These are phyloP conservation scores for Casuarina cunninghamiana DNA, from an alignment of 306 rosid genomes.

Conservation along the genomic window DNA sequence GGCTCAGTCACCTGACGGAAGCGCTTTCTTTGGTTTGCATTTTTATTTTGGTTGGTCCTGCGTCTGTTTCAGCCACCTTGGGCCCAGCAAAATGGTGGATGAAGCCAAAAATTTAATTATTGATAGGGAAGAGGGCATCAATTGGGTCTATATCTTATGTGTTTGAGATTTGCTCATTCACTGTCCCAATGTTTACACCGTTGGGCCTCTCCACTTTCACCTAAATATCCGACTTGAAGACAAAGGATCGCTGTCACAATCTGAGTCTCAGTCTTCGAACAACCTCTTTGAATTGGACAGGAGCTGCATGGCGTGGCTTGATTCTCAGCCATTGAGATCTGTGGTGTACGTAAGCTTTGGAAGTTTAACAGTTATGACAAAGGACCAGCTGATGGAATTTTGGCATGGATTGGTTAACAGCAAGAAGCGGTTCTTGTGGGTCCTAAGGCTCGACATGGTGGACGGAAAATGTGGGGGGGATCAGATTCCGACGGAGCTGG, in stretches of 20 bases:
- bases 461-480: not conserved
- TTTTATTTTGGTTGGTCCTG: no score
- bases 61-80: no score
- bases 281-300: slow-evolving; percentile 18
- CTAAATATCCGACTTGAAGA: not conserved
- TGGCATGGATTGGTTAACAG: slow-evolving; percentile 44
- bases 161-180: not conserved
- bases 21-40: no score
- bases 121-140: no score
- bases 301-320: slow-evolving; percentile 39
- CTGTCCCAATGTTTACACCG: not conserved
- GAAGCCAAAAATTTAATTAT: no score
- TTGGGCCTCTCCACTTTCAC: not conserved
- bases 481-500: slow-evolving; percentile 13
- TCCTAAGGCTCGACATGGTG: slow-evolving; percentile 19
- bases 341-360: slow-evolving; percentile 51
- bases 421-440: slow-evolving; percentile 38
- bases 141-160: no score
- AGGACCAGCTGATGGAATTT: slow-evolving; percentile 26
- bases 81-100: no score
- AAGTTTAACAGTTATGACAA: slow-evolving; percentile 13
- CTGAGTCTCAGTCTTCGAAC: not conserved
- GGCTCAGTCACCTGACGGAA: no score
- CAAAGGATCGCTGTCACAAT: not conserved
- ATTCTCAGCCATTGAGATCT: slow-evolving; percentile 31